A percentile compares a stretch with the other conserved stretches of the same genome.
Conservation (phyloP, 495 filamentous ascomycete genomes). For the Podospora anserina region DNA sequence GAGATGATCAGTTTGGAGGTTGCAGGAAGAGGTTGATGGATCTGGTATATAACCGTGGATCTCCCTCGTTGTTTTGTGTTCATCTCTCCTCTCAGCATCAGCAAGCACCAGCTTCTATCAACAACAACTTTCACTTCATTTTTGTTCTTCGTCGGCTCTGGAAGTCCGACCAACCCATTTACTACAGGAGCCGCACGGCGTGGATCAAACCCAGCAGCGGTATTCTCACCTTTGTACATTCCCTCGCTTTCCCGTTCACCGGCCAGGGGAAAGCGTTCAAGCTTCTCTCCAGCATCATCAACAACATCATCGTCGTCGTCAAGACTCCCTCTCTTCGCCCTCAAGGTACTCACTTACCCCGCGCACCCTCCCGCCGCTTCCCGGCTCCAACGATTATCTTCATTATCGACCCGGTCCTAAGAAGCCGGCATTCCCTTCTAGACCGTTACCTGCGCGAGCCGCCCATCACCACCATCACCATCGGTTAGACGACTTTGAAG, state of each 20-base stretch:
- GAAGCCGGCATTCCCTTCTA: not conserved
- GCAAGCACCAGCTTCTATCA: conserved; percentile 14
- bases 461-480: conserved; percentile 5
- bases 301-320: not conserved
- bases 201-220: conserved; percentile 23
- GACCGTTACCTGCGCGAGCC: conserved; percentile 9
- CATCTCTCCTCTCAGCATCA: not conserved
- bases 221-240: conserved; percentile 22
- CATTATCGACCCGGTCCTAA: not conserved
- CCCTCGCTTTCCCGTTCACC: conserved; percentile 25
- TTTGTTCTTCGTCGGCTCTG: conserved; percentile 23
- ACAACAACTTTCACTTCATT: not conserved
- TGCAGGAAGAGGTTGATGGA: not conserved
- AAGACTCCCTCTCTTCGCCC: conserved; percentile 4
- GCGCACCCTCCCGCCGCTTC: conserved; percentile 11
- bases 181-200: conserved; percentile 8
- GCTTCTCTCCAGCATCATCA: not conserved
- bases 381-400: conserved; percentile 1
- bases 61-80: not conserved
- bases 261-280: conserved; percentile 17
- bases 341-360: conserved; percentile 13
- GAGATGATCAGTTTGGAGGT: not conserved
- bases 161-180: conserved; percentile 21
- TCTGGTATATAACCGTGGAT: conserved; percentile 8
- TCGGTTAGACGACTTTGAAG: not conserved